Percentiles rank a stretch among this genome's conserved stretches.
These are phyloP conservation scores for Sabuloglossum arenarium DNA, from an alignment of 495 filamentous ascomycete genomes.

Conservation along the genomic window DNA sequence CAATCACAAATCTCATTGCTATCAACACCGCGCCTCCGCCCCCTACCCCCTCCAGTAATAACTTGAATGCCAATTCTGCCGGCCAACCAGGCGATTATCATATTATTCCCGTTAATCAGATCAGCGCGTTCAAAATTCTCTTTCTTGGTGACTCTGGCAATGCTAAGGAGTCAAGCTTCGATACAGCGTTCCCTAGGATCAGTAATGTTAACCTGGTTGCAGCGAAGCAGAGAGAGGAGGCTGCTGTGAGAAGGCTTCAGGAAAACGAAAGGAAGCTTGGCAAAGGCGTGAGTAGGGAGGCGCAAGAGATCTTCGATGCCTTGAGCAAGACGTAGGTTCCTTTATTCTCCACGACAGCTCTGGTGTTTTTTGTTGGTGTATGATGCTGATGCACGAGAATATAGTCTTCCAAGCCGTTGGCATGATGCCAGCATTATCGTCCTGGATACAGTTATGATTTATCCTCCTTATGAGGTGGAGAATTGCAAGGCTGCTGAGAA, in stretches of 20 bases:
- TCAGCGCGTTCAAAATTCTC: constrained; percentile 5
- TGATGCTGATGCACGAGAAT: background rate
- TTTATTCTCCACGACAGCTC: background rate
- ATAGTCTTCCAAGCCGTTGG: constrained; percentile 7
- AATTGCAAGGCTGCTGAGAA: constrained; percentile 5
- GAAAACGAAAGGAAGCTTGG: constrained; percentile 2
- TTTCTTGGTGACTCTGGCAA: background rate
- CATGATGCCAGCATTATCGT: constrained; percentile 6
- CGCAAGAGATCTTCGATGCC: constrained; percentile 8
- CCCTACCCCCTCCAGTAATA: constrained; percentile 2
- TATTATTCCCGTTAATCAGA: constrained; percentile 5
- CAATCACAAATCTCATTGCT: constrained; percentile 6
- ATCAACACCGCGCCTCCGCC: constrained; percentile 7
- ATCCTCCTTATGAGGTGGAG: constrained; percentile 5
- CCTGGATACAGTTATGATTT: constrained; percentile 6
- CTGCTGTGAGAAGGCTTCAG: constrained; percentile 4
- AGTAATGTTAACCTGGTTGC: background rate
- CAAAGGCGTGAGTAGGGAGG: constrained; percentile 6
- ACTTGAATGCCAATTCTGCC: background rate
- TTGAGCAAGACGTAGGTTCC: constrained; percentile 5
- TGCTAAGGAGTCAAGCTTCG: background rate
- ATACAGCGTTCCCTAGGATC: background rate
- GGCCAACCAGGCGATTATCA: constrained; percentile 7
- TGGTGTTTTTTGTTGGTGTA: background rate
- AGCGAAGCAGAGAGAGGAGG: constrained; percentile 6